Evolutionary conservation across 352 stramenopile genomes (phyloP), one percentile per base, ranked within the genome.

Genomic region (Phytophthora sansomeana): DNA sequence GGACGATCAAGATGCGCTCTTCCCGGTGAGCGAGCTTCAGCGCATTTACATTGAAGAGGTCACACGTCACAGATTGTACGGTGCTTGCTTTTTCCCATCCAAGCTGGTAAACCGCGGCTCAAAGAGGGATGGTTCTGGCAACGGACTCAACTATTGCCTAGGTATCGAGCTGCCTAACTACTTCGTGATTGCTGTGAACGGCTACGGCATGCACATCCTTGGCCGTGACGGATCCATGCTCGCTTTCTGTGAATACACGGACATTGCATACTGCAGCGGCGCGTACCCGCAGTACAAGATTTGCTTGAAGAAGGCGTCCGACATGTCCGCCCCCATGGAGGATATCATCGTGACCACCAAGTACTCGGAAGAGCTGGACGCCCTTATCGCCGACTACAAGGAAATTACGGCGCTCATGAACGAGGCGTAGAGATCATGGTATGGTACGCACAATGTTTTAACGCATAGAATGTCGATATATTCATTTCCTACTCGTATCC

Each of bases 121-220:
- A 13, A 77, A 77, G 42, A 67, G 65, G 9, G 69, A 75, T 39
- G 63, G 52, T 30, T 58, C 48, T 48, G 55, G 58, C n/a, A 74
- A 68, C 14, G 65, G 69, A 48, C 35, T 69, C 0, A 75, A 69
- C 53, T 60, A 60, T 35, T 78, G 65, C 42, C 32, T 78, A 28
- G 82, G 81, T 13, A 74, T 87, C 16, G 86, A 94, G 47, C 56
- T 97, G 11, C 90, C 92, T 1, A 87, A 83, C 52, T 89, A 97
- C 52, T 89, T 97, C 30, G 82, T 97, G 26, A 67, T 98, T 6
- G 91, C 81, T 11, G 91, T 97, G 58, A 97, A 98, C 73, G 78
- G 82, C 33, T 88, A 92, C 33, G 94, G 94, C n/a, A 83, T 98
- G 72, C 89, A 97, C 67, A 92, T 98, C 48, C 72, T 98, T 19